Evolutionary conservation across 2,329 filamentous ascomycete species (phyloP), one percentile per base, ranked within the genome.

Genomic region (Pyrenophora graminea): DNA sequence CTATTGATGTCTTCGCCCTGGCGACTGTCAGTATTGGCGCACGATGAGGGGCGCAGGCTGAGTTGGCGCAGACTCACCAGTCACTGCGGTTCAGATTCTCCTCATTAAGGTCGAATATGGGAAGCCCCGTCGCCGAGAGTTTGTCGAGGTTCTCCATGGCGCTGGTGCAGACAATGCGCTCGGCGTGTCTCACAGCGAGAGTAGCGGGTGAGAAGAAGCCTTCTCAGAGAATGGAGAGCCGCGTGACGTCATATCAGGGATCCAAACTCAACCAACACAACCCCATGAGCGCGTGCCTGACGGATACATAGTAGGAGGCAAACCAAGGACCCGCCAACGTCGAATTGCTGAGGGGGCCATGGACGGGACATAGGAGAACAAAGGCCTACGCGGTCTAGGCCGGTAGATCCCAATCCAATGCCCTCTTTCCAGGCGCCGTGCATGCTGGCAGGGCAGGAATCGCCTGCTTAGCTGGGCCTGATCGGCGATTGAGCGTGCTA

Each of bases 1-100:
- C 74, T 4, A 77, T 48, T 3, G 61, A 15, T 8, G 68, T 64
- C 33, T 63, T 38, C 13, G 69, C 56, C 69, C 68, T 71, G 57
- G 30, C 31, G 30, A 36, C 1, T 18, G 32, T 49, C 17, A 47
- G 42, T 55, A 25, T 19, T 36, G 23, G 46, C 25, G 25, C 17
- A 31, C 39, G 10, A 32, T 42, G 19, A 33, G 34, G 43, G 21
- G 40, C 21, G 17, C 10, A 30, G 18, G 40, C 10, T 12, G 37
- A 15, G 47, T 13, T 13, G 30, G 7, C 6, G 10, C 17, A 1
- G 33, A 13, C 58, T 56, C 49, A 69, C 66, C 67, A 71, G 46
- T 70, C 62, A 27, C 59, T 68, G 41, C 52, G 51, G 10, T 62
- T 51, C 6, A 71, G 43, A 23, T 64, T 57, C 45, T 71, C 69